Evolutionary conservation across 305 asterid species (phyloP).

Genomic region (Euphrasia arctica): DNA sequence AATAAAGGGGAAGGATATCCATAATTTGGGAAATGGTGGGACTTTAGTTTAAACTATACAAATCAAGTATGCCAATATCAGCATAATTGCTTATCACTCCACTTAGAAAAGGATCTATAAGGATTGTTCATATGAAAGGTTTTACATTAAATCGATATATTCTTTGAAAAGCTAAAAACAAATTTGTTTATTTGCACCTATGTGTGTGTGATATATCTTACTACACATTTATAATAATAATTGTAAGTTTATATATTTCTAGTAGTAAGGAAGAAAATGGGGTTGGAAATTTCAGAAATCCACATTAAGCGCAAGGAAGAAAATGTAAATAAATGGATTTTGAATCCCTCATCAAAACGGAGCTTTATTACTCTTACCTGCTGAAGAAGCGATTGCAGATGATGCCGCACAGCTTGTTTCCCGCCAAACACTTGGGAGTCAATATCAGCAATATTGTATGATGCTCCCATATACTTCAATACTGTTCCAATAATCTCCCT

Average conservation of each 20-base stretch:
- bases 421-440: constrained; percentile 79
- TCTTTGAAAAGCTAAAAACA: not conserved
- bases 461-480: constrained; percentile 83
- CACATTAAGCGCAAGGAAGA: no score
- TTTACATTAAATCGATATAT: no score
- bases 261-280: no score
- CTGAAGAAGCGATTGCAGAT: constrained; percentile 58
- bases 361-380: constrained; percentile 52
- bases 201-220: no score
- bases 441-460: constrained; percentile 71
- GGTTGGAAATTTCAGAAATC: no score
- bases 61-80: not conserved
- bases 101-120: not conserved
- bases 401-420: constrained; percentile 60
- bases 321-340: no score
- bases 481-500: constrained; percentile 90
- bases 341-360: not conserved
- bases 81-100: not conserved
- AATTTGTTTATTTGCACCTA: no score
- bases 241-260: no score
- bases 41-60: not conserved
- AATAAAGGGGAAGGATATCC: not conserved
- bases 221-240: no score
- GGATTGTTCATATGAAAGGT: not conserved
- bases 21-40: not conserved